Conservation (phyloP, 1,139 yeast species). For the Petasospora fabianii region DNA sequence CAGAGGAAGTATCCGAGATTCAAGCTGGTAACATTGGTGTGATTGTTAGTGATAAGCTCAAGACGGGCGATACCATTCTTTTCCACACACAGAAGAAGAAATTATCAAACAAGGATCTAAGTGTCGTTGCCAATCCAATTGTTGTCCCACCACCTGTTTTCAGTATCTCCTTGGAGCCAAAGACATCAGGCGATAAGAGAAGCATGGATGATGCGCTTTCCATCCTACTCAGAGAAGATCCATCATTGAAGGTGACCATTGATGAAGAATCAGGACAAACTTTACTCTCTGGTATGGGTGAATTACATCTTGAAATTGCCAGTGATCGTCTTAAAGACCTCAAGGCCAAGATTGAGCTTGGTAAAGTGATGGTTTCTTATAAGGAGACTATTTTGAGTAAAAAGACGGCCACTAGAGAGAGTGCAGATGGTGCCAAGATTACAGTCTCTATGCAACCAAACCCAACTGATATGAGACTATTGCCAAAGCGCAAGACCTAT, state of each 20-base stretch:
- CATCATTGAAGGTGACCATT: slow-evolving; percentile 57
- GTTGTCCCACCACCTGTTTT: slow-evolving; percentile 90
- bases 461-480: slow-evolving; percentile 38
- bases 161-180: slow-evolving; percentile 80
- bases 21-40: slow-evolving; percentile 89
- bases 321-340: slow-evolving; percentile 75
- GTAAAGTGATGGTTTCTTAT: slow-evolving; percentile 83
- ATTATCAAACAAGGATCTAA: slow-evolving; percentile 39
- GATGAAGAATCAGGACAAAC: slow-evolving; percentile 92
- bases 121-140: slow-evolving; percentile 67
- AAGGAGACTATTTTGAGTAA: slow-evolving; percentile 61
- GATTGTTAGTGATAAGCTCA: slow-evolving; percentile 52
- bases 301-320: slow-evolving; percentile 81
- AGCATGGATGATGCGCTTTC: slow-evolving; percentile 63
- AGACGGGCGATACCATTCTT: slow-evolving; percentile 88
- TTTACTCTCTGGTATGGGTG: slow-evolving; percentile 83
- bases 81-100: slow-evolving; percentile 37
- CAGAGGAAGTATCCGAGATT: slow-evolving; percentile 63
- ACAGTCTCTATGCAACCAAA: slow-evolving; percentile 49
- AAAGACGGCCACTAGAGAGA: slow-evolving; percentile 23
- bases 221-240: slow-evolving; percentile 75
- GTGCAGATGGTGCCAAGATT: slow-evolving; percentile 29
- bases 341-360: slow-evolving; percentile 76
- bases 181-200: slow-evolving; percentile 75
- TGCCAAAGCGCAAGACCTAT: slow-evolving; percentile 31